Percentiles rank a stretch among this genome's conserved stretches.
Evolutionary conservation across 768 basidiomycete genomes (phyloP).

Genomic region (Kwoniella newhampshirensis): DNA sequence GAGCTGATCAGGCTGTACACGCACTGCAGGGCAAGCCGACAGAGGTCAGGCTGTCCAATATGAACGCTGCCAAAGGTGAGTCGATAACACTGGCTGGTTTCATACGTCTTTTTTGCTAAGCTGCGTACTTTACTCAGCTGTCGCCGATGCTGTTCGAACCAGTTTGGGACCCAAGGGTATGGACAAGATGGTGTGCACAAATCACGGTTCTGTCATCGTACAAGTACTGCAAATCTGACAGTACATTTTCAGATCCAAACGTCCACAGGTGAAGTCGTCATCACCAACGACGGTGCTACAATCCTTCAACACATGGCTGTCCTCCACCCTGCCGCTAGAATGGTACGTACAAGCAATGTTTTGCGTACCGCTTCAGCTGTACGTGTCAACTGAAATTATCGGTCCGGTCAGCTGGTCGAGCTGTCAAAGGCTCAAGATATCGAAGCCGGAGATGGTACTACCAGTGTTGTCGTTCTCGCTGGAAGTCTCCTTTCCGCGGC

Average conservation of each 20-base stretch:
- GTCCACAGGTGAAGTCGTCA: conserved; percentile 90
- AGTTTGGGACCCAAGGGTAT: conserved; percentile 95
- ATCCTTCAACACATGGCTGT: conserved; percentile 90
- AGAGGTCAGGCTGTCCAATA: conserved; percentile 94
- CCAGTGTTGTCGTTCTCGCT: conserved; percentile 93
- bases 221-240: not conserved
- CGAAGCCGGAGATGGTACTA: conserved; percentile 98
- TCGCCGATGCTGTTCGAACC: conserved; percentile 95
- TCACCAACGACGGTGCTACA: conserved; percentile 98
- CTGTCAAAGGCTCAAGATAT: conserved; percentile 96
- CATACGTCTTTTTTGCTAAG: not conserved
- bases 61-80: conserved; percentile 84
- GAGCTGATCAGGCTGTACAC: too few relatives aligned
- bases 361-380: too few relatives aligned
- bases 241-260: conserved; percentile 95
- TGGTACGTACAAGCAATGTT: too few relatives aligned
- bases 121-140: conserved; percentile 60
- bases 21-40: conserved; percentile 98
- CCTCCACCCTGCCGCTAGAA: conserved; percentile 95
- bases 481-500: conserved; percentile 90
- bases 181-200: conserved; percentile 88
- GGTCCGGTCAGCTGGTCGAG: conserved; percentile 77
- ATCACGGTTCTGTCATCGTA: too few relatives aligned
- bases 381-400: too few relatives aligned
- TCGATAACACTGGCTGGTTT: not conserved